These are phyloP conservation scores for Cyclotella atomus DNA, from an alignment of 108 stramenopile species.

Conservation along the genomic window DNA sequence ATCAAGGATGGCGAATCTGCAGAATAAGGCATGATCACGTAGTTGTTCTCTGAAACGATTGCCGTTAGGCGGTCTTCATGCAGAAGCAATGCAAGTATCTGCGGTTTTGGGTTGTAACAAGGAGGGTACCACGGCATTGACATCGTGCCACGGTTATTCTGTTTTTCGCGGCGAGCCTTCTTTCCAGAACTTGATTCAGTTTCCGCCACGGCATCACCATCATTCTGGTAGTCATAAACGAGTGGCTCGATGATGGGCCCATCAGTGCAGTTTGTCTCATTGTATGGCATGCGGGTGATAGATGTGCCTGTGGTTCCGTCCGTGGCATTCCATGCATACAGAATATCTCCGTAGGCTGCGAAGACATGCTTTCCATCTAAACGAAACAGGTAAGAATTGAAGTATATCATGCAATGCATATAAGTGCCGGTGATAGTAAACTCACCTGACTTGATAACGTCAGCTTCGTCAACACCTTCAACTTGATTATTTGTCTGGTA, in stretches of 20 bases:
- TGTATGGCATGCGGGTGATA: conserved; percentile 47
- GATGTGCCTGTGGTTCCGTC: conserved; percentile 39
- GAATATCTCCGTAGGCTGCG: conserved; percentile 39
- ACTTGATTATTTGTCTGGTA: conserved; percentile 57
- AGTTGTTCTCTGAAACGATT: conserved; percentile 40
- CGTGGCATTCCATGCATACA: conserved; percentile 37
- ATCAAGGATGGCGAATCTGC: conserved; percentile 6
- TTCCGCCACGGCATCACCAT: not conserved
- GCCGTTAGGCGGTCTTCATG: conserved; percentile 47
- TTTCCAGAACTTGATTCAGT: not conserved
- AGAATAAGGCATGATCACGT: conserved; percentile 3
- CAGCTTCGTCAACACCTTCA: conserved; percentile 56
- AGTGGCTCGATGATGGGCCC: conserved; percentile 11
- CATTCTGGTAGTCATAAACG: not conserved
- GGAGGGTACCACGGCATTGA: conserved; percentile 20
- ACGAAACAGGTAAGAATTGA: not conserved
- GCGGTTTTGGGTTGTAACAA: conserved; percentile 54
- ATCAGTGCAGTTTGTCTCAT: conserved; percentile 27
- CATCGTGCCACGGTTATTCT: not conserved
- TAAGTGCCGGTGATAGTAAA: not conserved
- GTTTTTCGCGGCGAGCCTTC: conserved; percentile 9
- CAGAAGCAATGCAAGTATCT: conserved; percentile 41
- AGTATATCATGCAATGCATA: not conserved
- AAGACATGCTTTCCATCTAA: conserved; percentile 23
- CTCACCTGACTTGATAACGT: conserved; percentile 51